These are phyloP conservation scores for Thielaviopsis punctulata DNA, from an alignment of 2,329 filamentous ascomycete species.

Conservation along the genomic window DNA sequence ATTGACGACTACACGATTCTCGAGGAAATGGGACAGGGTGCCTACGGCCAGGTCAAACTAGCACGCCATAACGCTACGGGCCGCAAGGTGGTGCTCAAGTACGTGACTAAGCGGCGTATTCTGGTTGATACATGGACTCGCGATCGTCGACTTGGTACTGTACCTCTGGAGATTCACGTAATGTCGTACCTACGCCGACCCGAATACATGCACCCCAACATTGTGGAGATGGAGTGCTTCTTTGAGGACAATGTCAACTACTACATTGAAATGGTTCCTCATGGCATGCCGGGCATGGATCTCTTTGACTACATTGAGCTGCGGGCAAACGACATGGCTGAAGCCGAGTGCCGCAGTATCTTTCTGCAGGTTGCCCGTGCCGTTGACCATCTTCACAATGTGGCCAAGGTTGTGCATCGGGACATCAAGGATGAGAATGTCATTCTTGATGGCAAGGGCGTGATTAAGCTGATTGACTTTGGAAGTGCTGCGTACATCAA, in stretches of 20 bases:
- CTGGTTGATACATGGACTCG: slow-evolving; percentile 97
- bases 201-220: slow-evolving; percentile 48
- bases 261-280: slow-evolving; percentile 96
- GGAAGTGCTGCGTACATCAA: slow-evolving; percentile 97
- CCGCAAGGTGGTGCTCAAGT: slow-evolving; percentile 88
- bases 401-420: slow-evolving; percentile 80
- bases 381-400: slow-evolving; percentile 78
- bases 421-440: slow-evolving; percentile 99
- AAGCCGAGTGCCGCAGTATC: slow-evolving; percentile 82
- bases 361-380: slow-evolving; percentile 86
- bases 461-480: slow-evolving; percentile 96
- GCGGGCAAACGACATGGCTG: slow-evolving; percentile 77
- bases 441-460: slow-evolving; percentile 82
- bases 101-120: slow-evolving; percentile 91
- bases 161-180: slow-evolving; percentile 92
- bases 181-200: slow-evolving; percentile 77
- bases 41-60: slow-evolving; percentile 94
- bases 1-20: slow-evolving; percentile 84
- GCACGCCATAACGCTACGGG: slow-evolving; percentile 66
- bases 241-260: slow-evolving; percentile 79
- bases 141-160: slow-evolving; percentile 80
- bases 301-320: slow-evolving; percentile 98
- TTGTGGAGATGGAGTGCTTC: slow-evolving; percentile 57
- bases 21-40: slow-evolving; percentile 96
- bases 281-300: slow-evolving; percentile 93